Percentiles rank a stretch among this genome's conserved stretches.
Conservation (phyloP, 805 yeast genomes). For the Yamadazyma phyllophila region DNA sequence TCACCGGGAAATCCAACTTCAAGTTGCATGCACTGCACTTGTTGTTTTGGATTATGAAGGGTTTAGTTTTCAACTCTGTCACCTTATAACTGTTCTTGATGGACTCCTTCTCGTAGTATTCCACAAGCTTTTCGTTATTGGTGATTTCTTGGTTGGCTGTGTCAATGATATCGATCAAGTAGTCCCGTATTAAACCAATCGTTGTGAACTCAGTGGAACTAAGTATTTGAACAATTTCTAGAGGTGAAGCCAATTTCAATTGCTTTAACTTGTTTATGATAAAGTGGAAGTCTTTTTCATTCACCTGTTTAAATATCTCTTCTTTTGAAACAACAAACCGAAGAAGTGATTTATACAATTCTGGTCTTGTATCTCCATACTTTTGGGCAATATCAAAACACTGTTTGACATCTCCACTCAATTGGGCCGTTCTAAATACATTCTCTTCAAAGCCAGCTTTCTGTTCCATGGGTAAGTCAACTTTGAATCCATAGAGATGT, state of each 20-base stretch:
- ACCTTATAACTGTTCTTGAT: conserved; percentile 52
- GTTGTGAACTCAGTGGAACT: conserved; percentile 55
- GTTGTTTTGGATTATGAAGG: conserved; percentile 56
- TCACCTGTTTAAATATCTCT: conserved; percentile 48
- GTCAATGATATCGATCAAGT: conserved; percentile 59
- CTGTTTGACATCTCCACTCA: conserved; percentile 53
- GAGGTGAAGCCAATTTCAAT: conserved; percentile 59
- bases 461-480: conserved; percentile 42
- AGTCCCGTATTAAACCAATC: conserved; percentile 69
- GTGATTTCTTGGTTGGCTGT: conserved; percentile 60
- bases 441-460: conserved; percentile 53
- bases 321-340: conserved; percentile 59
- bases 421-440: conserved; percentile 62
- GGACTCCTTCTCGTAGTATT: conserved; percentile 68
- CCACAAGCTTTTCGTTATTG: conserved; percentile 64
- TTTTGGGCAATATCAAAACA: conserved; percentile 57
- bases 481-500: conserved; percentile 55
- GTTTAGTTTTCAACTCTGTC: conserved; percentile 45
- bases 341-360: conserved; percentile 63
- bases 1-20: conserved; percentile 70
- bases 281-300: conserved; percentile 45
- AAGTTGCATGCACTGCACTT: conserved; percentile 65
- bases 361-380: conserved; percentile 62
- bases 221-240: conserved; percentile 73
- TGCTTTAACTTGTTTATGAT: conserved; percentile 55